Base-by-base conservation (phyloP, 164 flowering plant species). In the Kalanchoe fedtschenkoi region DNA sequence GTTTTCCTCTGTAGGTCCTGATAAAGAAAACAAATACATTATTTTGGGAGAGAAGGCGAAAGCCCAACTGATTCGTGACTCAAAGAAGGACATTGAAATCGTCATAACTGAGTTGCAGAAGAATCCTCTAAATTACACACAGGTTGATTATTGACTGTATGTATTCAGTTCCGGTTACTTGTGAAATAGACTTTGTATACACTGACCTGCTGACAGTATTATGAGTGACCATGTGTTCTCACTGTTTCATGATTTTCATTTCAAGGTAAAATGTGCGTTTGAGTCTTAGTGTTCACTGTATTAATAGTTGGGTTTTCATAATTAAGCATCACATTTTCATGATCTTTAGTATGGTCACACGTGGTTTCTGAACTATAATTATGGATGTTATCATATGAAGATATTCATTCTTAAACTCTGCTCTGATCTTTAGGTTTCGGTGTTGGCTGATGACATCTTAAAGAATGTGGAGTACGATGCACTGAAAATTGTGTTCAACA, bases 401-500 rank as follows among this genome's bases (percentile, higher is more conserved):
- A 16, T 21, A 6, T 38, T 56, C n/a, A 62, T 15, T 14, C 44
- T 58, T n/a, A 30, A 34, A 10, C 21, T 22, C 19, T 16, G n/a
- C 41, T 8, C 6, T 39, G 58, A 19, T 39, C 70, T 76, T 43
- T 79, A 92, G 98, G 88, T 89, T 56, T 80, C 98, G 62, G 93
- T 83, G 67, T 70, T 92, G 65, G 98, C 96, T 16, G 96, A 92
- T 81, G 98, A 92, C 63, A 87, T 92, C 69, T 69, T 92, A 56
- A 92, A 92, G 83, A 92, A 84, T 69, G 95, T 92, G 13, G 96
- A 92, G 61, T 92, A 58, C 76, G 98, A 92, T 78, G 96, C 93
- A 43, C 65, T 92, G 73, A 86, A 87, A 73, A 76, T 92, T 69
- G 73, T 92, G 56, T 92, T 76, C 73, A 92, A 87, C 81, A 92